Base-by-base conservation (phyloP, 148 eudicot species). In the Silene uniflora region DNA sequence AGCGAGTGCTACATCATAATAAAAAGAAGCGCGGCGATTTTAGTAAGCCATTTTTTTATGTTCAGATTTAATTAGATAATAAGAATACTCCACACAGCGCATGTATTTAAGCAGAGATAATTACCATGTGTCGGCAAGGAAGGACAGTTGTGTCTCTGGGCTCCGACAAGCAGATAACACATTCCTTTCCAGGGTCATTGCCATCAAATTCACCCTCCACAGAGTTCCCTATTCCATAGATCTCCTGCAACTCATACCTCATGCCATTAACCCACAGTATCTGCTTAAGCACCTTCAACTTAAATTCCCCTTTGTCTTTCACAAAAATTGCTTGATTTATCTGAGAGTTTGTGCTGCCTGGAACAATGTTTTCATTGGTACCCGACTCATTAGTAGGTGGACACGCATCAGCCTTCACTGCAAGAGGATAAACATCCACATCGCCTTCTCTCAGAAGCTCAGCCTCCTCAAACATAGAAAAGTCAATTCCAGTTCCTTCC, bases 41-140 rank as follows among this genome's bases (percentile, higher is more conserved):
- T 52, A 52, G 17, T 52, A 4, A 14, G 56, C 56, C 56, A 52
- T 13, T 52, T 52, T 32, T 52, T 49, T 10, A 49, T 49, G 14
- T 49, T 49, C 7, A 49, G 14, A 49, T 49, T 49, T 11, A 49
- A 49, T 49, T 49, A 35, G 39, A 49, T 49, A 49, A 10, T 49
- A 2, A 49, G 17, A 19, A 42, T 11, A 35, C 13, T 3, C 11
- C 21, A 35, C 39, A 35, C 39, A 39, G 74, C 16, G 8, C 32
- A 16, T 18, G 21, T 42, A 24, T 8, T 63, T 19, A 23, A 62
- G 67, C 52, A 21, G 47, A 69, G 73, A 77, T 67, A 73, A 29
- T 80, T 89, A 91, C 98, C 99, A 95, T 95, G 86, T 95, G 99
- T 69, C 99, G 85, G 80, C 99, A 95, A 6, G 98, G 99, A 62